phyloP scores from a whole-genome alignment of 2,329 filamentous ascomycete genomes.

The Cordyceps cicadae region DNA sequence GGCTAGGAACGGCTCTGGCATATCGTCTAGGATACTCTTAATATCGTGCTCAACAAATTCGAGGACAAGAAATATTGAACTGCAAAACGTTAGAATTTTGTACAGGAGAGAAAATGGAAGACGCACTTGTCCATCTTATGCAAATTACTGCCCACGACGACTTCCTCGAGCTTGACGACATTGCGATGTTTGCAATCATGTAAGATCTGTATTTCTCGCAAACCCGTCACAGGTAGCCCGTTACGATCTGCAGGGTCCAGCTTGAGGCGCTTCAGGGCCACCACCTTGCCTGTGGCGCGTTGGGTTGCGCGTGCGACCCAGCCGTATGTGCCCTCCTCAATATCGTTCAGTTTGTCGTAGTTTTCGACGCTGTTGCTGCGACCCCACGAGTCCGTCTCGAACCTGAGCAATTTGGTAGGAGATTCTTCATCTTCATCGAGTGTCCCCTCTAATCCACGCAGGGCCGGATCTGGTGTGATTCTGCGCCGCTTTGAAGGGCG shows the following conservation, averaged over 20 bases:
- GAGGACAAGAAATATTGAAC: conserved; percentile 81
- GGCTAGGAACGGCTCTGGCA: conserved; percentile 86
- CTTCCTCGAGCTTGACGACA: conserved; percentile 72
- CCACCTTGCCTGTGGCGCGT: conserved; percentile 63
- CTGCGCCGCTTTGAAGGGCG: conserved; percentile 55
- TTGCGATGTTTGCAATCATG: conserved; percentile 73
- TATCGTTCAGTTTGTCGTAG: conserved; percentile 90
- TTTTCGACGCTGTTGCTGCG: conserved; percentile 70
- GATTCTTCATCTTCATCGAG: conserved; percentile 15
- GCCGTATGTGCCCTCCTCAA: conserved; percentile 95
- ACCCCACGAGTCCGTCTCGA: conserved; percentile 60
- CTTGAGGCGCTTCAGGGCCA: conserved; percentile 91
- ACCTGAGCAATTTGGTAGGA: conserved; percentile 56
- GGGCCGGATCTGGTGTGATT: conserved; percentile 38
- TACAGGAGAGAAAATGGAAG: neutral
- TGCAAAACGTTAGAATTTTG: conserved; percentile 24
- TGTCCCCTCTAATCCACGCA: conserved; percentile 16
- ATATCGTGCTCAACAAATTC: conserved; percentile 97
- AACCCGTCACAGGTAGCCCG: conserved; percentile 82
- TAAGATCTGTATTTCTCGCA: conserved; percentile 89
- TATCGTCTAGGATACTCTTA: conserved; percentile 84
- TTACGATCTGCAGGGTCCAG: conserved; percentile 65
- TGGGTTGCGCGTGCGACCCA: conserved; percentile 83
- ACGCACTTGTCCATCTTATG: conserved; percentile 45
- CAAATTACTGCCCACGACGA: conserved; percentile 65